Percentiles rank a stretch among this genome's conserved stretches.
Evolutionary conservation across 129 eudicot genomes (phyloP).

Genomic region (Centrapalus pauciflorus): DNA sequence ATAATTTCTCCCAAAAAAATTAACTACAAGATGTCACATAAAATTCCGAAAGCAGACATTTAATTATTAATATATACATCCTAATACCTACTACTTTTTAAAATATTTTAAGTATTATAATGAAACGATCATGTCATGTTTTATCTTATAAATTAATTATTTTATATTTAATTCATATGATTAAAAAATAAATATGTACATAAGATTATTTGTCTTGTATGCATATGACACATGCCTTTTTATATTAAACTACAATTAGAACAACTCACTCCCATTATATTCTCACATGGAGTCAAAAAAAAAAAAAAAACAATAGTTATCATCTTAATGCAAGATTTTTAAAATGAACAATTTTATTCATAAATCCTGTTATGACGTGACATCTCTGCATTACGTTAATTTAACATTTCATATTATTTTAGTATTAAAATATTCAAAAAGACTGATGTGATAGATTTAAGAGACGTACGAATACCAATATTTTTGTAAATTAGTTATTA

Average conservation of each 20-base stretch:
- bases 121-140: too few relatives aligned
- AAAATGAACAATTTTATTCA: too few relatives aligned
- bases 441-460: too few relatives aligned
- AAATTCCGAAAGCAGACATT: background rate
- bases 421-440: too few relatives aligned
- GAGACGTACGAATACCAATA: too few relatives aligned
- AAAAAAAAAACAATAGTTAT: too few relatives aligned
- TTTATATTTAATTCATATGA: background rate
- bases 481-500: too few relatives aligned
- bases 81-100: background rate
- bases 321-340: too few relatives aligned
- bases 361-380: too few relatives aligned
- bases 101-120: background rate
- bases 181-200: background rate
- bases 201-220: conserved; percentile 18
- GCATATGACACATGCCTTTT: conserved; percentile 7
- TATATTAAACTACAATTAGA: conserved; percentile 13
- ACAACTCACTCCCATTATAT: conserved; percentile 24
- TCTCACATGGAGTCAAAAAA: conserved; percentile 32
- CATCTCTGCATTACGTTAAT: too few relatives aligned
- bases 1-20: background rate
- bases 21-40: background rate
- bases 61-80: background rate
- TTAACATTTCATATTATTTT: too few relatives aligned
- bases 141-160: background rate